Percentiles rank a stretch among this genome's conserved stretches.
Evolutionary conservation across 495 filamentous ascomycete genomes (phyloP).

Genomic region (Talaromyces liani): DNA sequence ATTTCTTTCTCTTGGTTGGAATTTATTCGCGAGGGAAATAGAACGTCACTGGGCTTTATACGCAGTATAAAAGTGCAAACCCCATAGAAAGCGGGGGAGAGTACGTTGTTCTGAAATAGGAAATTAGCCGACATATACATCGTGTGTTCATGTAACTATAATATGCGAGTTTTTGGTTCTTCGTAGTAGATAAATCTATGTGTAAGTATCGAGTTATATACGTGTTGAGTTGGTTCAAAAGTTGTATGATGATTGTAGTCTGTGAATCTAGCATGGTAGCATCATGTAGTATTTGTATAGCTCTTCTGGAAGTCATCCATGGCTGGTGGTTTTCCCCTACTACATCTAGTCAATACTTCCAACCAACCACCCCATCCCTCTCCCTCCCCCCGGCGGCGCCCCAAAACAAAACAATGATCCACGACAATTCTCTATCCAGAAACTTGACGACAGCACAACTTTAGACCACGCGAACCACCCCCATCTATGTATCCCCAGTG

Average conservation of each 20-base stretch:
- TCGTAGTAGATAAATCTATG: too few species aligned
- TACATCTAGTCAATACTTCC: not conserved
- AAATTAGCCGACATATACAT: not conserved
- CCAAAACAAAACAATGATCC: not conserved
- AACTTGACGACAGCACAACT: not conserved
- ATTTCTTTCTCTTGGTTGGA: not conserved
- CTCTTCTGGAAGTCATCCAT: too few species aligned
- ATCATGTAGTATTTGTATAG: too few species aligned
- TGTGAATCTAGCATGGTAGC: too few species aligned
- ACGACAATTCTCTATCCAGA: not conserved
- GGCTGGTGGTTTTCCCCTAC: not conserved
- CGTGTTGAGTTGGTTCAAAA: too few species aligned
- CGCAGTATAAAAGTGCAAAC: not conserved
- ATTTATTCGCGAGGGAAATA: not conserved
- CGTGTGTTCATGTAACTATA: not conserved
- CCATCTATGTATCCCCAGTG: not conserved
- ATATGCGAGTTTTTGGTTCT: not conserved
- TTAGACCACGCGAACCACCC: too few species aligned
- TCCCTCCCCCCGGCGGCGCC: too few species aligned
- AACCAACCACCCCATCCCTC: too few species aligned
- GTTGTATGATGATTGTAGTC: too few species aligned
- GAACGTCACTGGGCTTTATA: not conserved
- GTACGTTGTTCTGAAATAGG: not conserved
- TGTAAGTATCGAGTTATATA: too few species aligned
- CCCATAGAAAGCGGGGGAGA: too few species aligned